Percentiles rank a stretch among this genome's conserved stretches.
phyloP scores from a whole-genome alignment of 108 stramenopile genomes.

The Aureococcus anophagefferens region DNA sequence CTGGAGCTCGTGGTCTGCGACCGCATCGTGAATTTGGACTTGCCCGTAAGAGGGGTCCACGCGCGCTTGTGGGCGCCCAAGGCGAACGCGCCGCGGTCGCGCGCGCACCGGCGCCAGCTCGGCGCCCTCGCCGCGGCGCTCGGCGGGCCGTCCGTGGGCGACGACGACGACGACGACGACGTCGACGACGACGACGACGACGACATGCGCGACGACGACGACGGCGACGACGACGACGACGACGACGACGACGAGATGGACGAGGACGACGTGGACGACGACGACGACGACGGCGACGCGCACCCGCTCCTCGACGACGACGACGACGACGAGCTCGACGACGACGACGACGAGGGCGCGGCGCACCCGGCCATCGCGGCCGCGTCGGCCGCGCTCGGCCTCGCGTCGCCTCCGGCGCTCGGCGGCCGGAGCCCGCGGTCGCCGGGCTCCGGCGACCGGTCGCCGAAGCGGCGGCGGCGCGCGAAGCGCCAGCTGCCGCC shows the following conservation, averaged over 20 bases:
- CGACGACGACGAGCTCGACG: slow-evolving; percentile 2
- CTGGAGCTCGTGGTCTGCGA: slow-evolving; percentile 11
- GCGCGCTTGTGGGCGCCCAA: background rate
- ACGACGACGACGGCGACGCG: slow-evolving; percentile 1
- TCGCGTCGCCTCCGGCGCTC: too few species aligned
- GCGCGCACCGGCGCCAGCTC: background rate
- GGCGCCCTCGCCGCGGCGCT: background rate
- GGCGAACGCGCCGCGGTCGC: too few species aligned
- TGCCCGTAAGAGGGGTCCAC: slow-evolving; percentile 3
- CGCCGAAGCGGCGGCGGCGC: too few species aligned
- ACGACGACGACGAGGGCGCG: slow-evolving; percentile 4
- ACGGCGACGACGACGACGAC: slow-evolving; percentile 2
- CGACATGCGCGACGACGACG: background rate
- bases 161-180: too few species aligned
- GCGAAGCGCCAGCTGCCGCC: background rate
- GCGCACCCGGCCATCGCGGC: too few species aligned
- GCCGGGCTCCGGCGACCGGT: too few species aligned
- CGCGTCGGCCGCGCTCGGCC: background rate
- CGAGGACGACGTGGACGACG: slow-evolving; percentile 4
- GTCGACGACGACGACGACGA: background rate
- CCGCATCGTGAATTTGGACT: background rate
- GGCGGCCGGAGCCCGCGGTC: background rate
- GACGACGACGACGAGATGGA: background rate
- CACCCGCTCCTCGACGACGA: background rate
- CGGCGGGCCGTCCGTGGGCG: background rate